Conservation (phyloP, 495 filamentous ascomycete species). For the Arthonia radiata region DNA sequence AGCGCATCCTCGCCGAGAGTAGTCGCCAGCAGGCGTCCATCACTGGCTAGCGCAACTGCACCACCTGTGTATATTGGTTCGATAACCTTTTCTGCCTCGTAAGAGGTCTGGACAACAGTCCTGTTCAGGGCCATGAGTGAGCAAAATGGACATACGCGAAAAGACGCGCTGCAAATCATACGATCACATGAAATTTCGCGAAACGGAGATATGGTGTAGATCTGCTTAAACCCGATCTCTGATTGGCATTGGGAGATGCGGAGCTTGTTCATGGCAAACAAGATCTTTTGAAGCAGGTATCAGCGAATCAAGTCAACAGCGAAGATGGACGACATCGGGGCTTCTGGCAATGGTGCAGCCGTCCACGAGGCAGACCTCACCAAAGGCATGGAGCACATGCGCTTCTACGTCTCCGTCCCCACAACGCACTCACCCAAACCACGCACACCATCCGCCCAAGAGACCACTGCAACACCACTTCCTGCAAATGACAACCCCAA, state of each 20-base stretch:
- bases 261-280: too few species aligned
- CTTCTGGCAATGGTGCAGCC: too few species aligned
- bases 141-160: too few species aligned
- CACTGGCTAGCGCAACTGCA: constrained; percentile 55
- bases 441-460: constrained; percentile 5
- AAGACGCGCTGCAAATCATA: too few species aligned
- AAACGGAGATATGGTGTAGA: too few species aligned
- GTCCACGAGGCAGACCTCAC: constrained; percentile 9
- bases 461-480: constrained; percentile 2
- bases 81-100: constrained; percentile 54
- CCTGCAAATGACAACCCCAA: constrained; percentile 4
- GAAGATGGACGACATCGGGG: too few species aligned
- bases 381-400: constrained; percentile 20
- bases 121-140: too few species aligned
- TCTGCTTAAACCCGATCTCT: too few species aligned
- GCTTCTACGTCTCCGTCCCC: constrained; percentile 13
- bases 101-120: constrained; percentile 45
- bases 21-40: constrained; percentile 61
- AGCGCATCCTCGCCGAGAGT: constrained; percentile 74
- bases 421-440: constrained; percentile 1
- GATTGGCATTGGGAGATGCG: too few species aligned
- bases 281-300: too few species aligned
- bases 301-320: too few species aligned
- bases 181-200: too few species aligned
- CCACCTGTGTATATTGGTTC: constrained; percentile 89